Conservation (phyloP, 305 asterid genomes). For the Solanum hybrid region DNA sequence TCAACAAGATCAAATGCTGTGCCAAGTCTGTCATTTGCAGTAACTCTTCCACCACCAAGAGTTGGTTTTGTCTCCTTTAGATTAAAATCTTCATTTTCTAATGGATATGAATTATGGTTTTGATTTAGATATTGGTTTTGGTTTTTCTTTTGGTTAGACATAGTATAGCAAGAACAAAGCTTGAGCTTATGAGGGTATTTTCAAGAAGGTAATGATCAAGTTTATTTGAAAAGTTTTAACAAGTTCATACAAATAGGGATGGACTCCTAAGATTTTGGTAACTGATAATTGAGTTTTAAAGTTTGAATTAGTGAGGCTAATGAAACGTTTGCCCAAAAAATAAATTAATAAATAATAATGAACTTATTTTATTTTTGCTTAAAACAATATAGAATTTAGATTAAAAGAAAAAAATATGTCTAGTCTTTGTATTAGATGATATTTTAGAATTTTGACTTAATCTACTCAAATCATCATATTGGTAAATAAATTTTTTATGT, state of each 20-base stretch:
- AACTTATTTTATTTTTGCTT: neutral
- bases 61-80: constrained; percentile 72
- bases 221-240: neutral
- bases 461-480: neutral
- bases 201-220: neutral
- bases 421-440: neutral
- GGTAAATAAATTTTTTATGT: neutral
- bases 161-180: neutral
- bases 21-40: constrained; percentile 45
- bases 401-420: neutral
- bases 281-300: neutral
- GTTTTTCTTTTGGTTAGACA: neutral
- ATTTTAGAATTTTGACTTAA: neutral
- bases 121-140: constrained; percentile 15
- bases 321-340: neutral
- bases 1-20: constrained; percentile 83
- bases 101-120: constrained; percentile 2
- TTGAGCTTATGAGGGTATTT: neutral
- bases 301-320: neutral
- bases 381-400: neutral
- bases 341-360: neutral
- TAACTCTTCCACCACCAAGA: constrained; percentile 71
- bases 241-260: neutral
- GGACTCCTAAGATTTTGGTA: neutral
- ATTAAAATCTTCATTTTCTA: constrained; percentile 37